Evolutionary conservation across 1,284 basidiomycete species (phyloP).

Genomic region (Marasmius fiardii): DNA sequence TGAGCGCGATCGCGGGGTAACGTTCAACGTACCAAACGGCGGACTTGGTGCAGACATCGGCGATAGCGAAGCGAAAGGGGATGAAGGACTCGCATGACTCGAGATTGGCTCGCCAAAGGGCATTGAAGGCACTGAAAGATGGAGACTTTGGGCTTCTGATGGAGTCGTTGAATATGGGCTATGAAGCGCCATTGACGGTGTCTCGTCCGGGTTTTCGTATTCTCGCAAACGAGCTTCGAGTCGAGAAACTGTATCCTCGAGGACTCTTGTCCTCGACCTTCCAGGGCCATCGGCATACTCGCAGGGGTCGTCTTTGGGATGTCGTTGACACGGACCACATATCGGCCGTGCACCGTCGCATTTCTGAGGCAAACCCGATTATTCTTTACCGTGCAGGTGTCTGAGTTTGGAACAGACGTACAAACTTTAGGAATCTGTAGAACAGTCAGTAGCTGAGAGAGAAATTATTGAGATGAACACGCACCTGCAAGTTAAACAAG

Average conservation of each 20-base stretch:
- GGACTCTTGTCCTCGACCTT: conserved; percentile 13
- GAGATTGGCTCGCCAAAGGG: neutral
- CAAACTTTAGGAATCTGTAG: conserved; percentile 15
- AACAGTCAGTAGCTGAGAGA: neutral
- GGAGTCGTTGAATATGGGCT: conserved; percentile 8
- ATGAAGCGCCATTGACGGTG: conserved; percentile 7
- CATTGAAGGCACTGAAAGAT: neutral
- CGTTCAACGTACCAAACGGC: neutral
- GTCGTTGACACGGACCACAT: conserved; percentile 18
- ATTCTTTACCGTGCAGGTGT: neutral
- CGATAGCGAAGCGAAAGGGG: neutral
- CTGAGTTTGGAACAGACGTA: neutral
- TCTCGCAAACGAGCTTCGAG: conserved; percentile 17
- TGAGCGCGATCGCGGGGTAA: neutral
- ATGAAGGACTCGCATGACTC: neutral
- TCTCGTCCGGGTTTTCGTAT: conserved; percentile 15
- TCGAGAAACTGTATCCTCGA: conserved; percentile 16
- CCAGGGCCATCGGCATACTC: conserved; percentile 19
- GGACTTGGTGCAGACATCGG: neutral
- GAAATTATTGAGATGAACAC: neutral
- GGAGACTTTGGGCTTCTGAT: neutral
- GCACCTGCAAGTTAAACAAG: conserved; percentile 16
- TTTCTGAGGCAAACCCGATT: conserved; percentile 11
- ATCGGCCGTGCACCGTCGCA: conserved; percentile 18
- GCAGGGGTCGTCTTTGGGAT: conserved; percentile 15